Evolutionary conservation across 2,329 filamentous ascomycete species (phyloP).

Genomic region (Scopulariopsis brevicaulis): DNA sequence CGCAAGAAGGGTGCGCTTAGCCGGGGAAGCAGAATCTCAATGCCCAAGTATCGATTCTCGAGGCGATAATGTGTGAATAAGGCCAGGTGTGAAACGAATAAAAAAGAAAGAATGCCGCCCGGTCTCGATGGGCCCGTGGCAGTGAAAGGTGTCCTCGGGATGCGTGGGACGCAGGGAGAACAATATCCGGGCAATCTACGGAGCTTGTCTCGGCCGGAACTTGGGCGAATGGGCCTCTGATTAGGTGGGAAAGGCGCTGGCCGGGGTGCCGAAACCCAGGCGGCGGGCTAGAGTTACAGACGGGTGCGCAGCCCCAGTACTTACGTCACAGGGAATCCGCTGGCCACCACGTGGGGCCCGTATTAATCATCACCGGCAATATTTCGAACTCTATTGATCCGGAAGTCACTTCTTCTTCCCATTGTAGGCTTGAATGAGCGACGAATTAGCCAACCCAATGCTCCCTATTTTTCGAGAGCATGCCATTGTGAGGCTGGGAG

Average conservation of each 20-base stretch:
- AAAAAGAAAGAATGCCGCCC: background rate
- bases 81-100: background rate
- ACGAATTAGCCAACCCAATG: background rate
- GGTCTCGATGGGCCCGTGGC: background rate
- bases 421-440: background rate
- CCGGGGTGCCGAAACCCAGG: no score
- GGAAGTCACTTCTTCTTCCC: background rate
- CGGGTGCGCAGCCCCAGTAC: no score
- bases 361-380: background rate
- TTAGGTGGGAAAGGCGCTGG: no score
- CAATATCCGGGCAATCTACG: background rate
- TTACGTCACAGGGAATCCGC: no score
- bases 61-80: background rate
- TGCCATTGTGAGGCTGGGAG: no score
- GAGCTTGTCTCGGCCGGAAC: background rate
- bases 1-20: background rate
- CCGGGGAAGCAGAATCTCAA: background rate
- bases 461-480: background rate
- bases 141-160: slow-evolving; percentile 1
- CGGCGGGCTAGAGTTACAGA: no score
- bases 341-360: no score
- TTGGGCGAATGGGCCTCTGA: no score
- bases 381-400: no score
- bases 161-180: background rate
- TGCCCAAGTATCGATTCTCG: background rate